Evolutionary conservation across 2,329 filamentous ascomycete species (phyloP).

Genomic region (Tetracladium maxilliforme): DNA sequence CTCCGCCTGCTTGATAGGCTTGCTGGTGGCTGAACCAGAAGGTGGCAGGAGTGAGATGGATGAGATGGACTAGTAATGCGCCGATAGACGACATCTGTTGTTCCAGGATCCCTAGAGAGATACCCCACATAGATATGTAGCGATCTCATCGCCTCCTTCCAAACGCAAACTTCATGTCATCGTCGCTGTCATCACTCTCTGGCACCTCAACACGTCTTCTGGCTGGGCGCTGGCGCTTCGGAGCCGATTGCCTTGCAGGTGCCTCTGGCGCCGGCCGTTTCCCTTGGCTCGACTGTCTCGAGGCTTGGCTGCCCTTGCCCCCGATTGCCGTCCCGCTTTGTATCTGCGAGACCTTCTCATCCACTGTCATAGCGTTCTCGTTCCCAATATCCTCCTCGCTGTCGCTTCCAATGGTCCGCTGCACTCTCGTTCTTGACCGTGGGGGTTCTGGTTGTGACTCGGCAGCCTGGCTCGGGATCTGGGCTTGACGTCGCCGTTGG

Average conservation of each 20-base stretch:
- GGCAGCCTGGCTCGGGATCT: constrained; percentile 2
- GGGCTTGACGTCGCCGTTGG: constrained; percentile 11
- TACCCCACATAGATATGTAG: too few species aligned
- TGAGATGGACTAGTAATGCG: constrained; percentile 36
- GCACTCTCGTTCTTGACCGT: neutral
- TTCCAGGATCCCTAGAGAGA: constrained; percentile 1
- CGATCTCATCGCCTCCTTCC: constrained; percentile 6
- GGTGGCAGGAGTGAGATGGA: constrained; percentile 30
- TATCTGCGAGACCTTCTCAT: constrained; percentile 1
- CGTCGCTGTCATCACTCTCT: constrained; percentile 12
- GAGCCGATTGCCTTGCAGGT: constrained; percentile 8
- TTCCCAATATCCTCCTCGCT: constrained; percentile 3
- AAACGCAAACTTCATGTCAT: constrained; percentile 14
- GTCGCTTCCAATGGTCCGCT: constrained; percentile 2
- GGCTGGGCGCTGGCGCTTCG: too few species aligned
- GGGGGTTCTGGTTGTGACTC: constrained; percentile 3
- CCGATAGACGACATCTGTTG: constrained; percentile 3
- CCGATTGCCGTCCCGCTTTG: constrained; percentile 1
- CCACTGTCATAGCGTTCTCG: constrained; percentile 1
- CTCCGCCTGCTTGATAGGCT: constrained; percentile 47
- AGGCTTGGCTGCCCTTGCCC: constrained; percentile 1
- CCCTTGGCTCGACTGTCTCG: constrained; percentile 5
- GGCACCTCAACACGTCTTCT: too few species aligned
- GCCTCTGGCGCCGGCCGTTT: constrained; percentile 11
- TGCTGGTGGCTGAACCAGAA: constrained; percentile 40